Evolutionary conservation across 176 grass and related monocot genomes (phyloP).

Genomic region (Oryza rufipogon): DNA sequence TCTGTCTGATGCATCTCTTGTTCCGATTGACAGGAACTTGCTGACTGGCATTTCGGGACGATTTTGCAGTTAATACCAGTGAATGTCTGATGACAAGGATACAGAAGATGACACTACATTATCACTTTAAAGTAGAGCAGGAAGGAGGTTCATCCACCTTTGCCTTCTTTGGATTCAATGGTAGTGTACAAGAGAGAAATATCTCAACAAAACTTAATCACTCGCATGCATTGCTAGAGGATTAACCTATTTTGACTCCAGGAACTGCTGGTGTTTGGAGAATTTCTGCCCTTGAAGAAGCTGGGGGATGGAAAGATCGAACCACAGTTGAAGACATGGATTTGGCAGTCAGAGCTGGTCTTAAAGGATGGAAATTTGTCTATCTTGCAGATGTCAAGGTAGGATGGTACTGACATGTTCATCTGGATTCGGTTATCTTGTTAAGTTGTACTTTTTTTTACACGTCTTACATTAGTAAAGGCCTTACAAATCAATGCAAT

Average conservation of each 20-base stretch:
- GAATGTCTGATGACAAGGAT: constrained; percentile 97
- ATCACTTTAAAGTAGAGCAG: constrained; percentile 99
- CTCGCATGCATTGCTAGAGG: neutral
- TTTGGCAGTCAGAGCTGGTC: constrained; percentile 81
- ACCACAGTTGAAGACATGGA: constrained; percentile 99
- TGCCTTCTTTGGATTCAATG: constrained; percentile 98
- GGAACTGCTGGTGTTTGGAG: constrained; percentile 99
- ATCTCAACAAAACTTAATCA: constrained; percentile 14
- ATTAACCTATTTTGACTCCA: constrained; percentile 45
- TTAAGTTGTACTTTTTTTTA: neutral
- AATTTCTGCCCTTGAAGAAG: constrained; percentile 80
- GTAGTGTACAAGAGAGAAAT: constrained; percentile 70
- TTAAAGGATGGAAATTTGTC: constrained; percentile 95
- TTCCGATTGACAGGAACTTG: constrained; percentile 91
- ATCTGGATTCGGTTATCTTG: neutral
- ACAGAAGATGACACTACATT: constrained; percentile 97
- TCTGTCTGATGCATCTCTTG: constrained; percentile 65
- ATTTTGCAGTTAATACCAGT: constrained; percentile 97
- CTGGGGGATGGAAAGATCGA: constrained; percentile 93
- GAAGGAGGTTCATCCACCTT: constrained; percentile 86
- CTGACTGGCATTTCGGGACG: constrained; percentile 97
- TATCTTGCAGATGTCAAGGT: constrained; percentile 90
- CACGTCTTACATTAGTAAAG: neutral
- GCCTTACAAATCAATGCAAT: neutral
- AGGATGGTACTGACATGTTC: constrained; percentile 12